Conservation (phyloP, 2,329 filamentous ascomycete genomes). For the Lecanicillium sp. region DNA sequence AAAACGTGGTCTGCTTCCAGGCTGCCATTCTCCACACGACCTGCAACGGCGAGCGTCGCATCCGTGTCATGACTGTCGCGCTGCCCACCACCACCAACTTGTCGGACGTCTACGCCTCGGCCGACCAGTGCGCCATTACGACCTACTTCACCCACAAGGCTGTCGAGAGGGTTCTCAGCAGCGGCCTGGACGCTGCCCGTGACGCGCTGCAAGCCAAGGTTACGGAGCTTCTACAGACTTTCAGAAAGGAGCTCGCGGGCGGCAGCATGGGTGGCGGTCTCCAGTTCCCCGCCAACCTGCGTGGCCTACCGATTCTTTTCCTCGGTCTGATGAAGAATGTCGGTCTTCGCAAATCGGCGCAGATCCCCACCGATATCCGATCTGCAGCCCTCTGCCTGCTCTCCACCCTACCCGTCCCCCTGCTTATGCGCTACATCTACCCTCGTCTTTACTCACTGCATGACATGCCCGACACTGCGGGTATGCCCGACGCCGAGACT, state of each 20-base stretch:
- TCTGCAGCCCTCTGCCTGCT: slow-evolving; percentile 88
- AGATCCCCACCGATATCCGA: slow-evolving; percentile 89
- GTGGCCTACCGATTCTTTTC: slow-evolving; percentile 84
- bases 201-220: slow-evolving; percentile 89
- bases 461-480: slow-evolving; percentile 93
- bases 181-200: slow-evolving; percentile 81
- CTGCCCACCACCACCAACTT: slow-evolving; percentile 88
- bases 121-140: slow-evolving; percentile 88
- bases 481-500: slow-evolving; percentile 75
- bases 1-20: slow-evolving; percentile 88
- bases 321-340: slow-evolving; percentile 94
- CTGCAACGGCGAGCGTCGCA: slow-evolving; percentile 92
- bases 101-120: slow-evolving; percentile 87
- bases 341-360: slow-evolving; percentile 83
- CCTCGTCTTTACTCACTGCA: slow-evolving; percentile 80
- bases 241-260: slow-evolving; percentile 92
- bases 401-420: slow-evolving; percentile 85
- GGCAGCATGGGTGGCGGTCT: slow-evolving; percentile 93
- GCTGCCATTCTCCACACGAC: slow-evolving; percentile 94
- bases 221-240: slow-evolving; percentile 87
- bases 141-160: slow-evolving; percentile 97
- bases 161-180: slow-evolving; percentile 80
- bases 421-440: slow-evolving; percentile 91
- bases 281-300: slow-evolving; percentile 89
- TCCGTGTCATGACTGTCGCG: slow-evolving; percentile 87